Base-by-base conservation (phyloP, 116 monocot species). In the Zostera marina region DNA sequence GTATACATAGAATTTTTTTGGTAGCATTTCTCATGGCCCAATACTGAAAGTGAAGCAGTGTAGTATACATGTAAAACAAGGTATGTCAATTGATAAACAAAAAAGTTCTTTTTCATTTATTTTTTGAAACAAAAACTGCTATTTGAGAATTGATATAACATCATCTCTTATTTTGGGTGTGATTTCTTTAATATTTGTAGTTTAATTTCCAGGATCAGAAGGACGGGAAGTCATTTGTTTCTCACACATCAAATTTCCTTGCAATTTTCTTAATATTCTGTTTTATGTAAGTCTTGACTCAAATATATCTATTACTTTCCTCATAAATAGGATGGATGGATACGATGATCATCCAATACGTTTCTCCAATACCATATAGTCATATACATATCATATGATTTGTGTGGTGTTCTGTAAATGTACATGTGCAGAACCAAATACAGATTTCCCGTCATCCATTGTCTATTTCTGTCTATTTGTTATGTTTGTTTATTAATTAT, bases 11-110 rank as follows among this genome's bases (percentile, higher is more conserved):
- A n/a, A n/a, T n/a, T 77, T 72, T 70, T 74, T 87, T 52, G 87
- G 82, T 21, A 82, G 87, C 63, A 82, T 88, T 76, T 88, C 87
- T 58, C 79, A 79, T 75, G 82, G 82, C 70, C 71, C 76, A 64
- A 82, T 75, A 70, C 62, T 82, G 47, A 88, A 88, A 79, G 82
- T 88, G 25, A 68, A n/a, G n/a, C n/a, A n/a, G n/a, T n/a, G n/a
- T n/a, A n/a, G n/a, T n/a, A n/a, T n/a, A n/a, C n/a, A 69, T 38
- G 43, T 20, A 26, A 46, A 54, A 20, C 61, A 53, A 42, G 69
- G 69, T 69, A 59, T 15, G 42, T 22, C 11, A 58, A 17, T 58
- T 58, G 1, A 1, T 16, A 42, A 41, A 17, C 8, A 58, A 9
- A 40, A 77, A 6, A 16, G 16, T 47, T 47, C 13, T 51, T 60